Percentiles rank a stretch among this genome's conserved stretches.
Conservation (phyloP, 495 filamentous ascomycete species). For the Copromyces sp. region DNA sequence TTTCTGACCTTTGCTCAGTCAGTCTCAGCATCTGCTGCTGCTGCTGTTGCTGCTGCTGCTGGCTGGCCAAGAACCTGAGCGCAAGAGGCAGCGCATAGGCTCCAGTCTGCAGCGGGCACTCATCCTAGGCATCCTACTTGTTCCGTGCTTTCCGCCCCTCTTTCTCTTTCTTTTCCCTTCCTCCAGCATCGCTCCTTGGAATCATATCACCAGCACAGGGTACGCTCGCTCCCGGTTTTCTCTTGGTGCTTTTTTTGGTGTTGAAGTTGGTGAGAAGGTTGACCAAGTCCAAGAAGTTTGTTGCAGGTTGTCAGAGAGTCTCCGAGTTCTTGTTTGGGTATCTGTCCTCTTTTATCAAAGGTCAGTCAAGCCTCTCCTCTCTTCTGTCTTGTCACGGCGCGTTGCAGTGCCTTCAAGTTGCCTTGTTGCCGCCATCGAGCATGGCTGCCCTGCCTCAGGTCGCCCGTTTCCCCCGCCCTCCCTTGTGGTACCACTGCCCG, state of each 20-base stretch:
- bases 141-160: slow-evolving; percentile 20
- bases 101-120: background rate
- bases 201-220: slow-evolving; percentile 7
- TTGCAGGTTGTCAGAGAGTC: slow-evolving; percentile 6
- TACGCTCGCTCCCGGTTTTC: background rate
- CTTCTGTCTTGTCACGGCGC: background rate
- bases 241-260: slow-evolving; percentile 14
- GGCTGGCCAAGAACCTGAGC: background rate
- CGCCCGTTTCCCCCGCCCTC: background rate
- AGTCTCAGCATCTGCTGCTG: background rate
- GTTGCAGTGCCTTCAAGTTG: background rate
- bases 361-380: slow-evolving; percentile 6
- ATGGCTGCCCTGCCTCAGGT: background rate
- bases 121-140: slow-evolving; percentile 11
- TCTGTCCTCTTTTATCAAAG: slow-evolving; percentile 8
- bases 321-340: background rate
- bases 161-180: slow-evolving; percentile 13
- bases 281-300: slow-evolving; percentile 12
- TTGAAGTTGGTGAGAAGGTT: slow-evolving; percentile 24
- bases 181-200: slow-evolving; percentile 11
- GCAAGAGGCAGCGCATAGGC: background rate
- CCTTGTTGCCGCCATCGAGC: background rate
- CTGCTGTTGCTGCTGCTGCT: background rate
- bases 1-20: background rate
- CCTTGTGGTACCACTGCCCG: background rate